phyloP scores from a whole-genome alignment of 164 flowering plant genomes.

The Macadamia tetraphylla region DNA sequence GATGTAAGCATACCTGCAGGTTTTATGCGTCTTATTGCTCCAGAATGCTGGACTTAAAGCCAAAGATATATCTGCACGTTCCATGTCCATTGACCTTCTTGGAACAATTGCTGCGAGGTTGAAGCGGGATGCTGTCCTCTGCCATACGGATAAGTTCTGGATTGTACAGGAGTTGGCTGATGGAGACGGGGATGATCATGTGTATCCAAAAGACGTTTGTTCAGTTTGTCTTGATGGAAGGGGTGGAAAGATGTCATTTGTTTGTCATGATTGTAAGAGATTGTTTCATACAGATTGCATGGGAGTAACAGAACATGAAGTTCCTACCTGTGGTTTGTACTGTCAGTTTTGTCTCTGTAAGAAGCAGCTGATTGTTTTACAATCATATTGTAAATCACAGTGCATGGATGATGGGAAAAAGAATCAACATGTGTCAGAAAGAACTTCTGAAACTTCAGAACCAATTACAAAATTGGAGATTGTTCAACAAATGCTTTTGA shows the following conservation, averaged over 20 bases:
- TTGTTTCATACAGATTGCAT: slow-evolving; percentile 78
- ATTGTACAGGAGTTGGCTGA: slow-evolving; percentile 47
- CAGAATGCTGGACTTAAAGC: slow-evolving; percentile 96
- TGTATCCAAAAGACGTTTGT: slow-evolving; percentile 48
- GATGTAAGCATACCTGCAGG: slow-evolving; percentile 46
- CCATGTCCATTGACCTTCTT: slow-evolving; percentile 88
- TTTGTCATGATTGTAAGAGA: slow-evolving; percentile 76
- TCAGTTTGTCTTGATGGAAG: slow-evolving; percentile 60
- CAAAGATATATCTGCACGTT: slow-evolving; percentile 76
- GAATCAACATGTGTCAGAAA: slow-evolving; percentile 16
- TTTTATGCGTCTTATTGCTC: slow-evolving; percentile 90
- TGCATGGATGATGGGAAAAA: slow-evolving; percentile 26
- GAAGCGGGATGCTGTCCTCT: slow-evolving; percentile 72
- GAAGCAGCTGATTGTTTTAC: slow-evolving; percentile 70
- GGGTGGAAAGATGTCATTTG: slow-evolving; percentile 37
- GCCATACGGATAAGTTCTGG: slow-evolving; percentile 66
- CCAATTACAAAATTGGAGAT: slow-evolving; percentile 51
- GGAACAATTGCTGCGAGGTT: slow-evolving; percentile 92
- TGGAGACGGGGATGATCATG: slow-evolving; percentile 27
- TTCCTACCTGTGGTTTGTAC: slow-evolving; percentile 40
- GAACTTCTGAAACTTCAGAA: slow-evolving; percentile 30
- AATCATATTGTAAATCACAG: slow-evolving; percentile 61
- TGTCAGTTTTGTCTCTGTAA: slow-evolving; percentile 73
- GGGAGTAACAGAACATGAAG: slow-evolving; percentile 57
- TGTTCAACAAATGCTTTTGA: slow-evolving; percentile 83